These are phyloP conservation scores for Reutealis trisperma DNA, from an alignment of 345 rosid species.

Conservation along the genomic window DNA sequence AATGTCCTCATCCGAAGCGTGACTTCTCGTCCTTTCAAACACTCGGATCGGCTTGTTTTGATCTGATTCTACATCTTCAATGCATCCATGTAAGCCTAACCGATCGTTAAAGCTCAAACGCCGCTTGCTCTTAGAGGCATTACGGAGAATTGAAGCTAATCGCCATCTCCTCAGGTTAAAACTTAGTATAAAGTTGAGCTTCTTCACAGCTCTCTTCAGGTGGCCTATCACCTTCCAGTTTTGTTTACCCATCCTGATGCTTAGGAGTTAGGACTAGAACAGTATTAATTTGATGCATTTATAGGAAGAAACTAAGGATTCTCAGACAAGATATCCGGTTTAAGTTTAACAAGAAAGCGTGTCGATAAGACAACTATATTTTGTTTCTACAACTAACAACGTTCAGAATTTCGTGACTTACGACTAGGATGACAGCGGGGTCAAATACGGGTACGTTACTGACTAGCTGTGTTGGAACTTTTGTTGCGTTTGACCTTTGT, in stretches of 20 bases:
- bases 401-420: not conserved
- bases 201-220: slow-evolving; percentile 35
- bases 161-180: slow-evolving; percentile 27
- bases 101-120: slow-evolving; percentile 39
- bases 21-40: slow-evolving; percentile 17
- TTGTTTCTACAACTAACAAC: not conserved
- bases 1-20: slow-evolving; percentile 13
- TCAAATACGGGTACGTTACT: not conserved
- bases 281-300: not conserved
- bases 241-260: slow-evolving; percentile 16
- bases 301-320: slow-evolving; percentile 1
- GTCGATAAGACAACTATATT: not conserved
- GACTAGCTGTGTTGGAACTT: not conserved
- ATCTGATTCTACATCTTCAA: slow-evolving; percentile 19
- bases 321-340: slow-evolving; percentile 1
- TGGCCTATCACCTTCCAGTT: slow-evolving; percentile 13
- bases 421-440: not conserved
- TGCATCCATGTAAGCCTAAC: slow-evolving; percentile 26
- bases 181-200: slow-evolving; percentile 18
- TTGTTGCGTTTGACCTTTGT: not conserved
- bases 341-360: slow-evolving; percentile 3
- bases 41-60: not conserved
- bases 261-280: too few relatives aligned
- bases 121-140: not conserved
- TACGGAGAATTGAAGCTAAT: slow-evolving; percentile 14